Conservation (phyloP, 2,329 filamentous ascomycete species). For the Capronia coronata region DNA sequence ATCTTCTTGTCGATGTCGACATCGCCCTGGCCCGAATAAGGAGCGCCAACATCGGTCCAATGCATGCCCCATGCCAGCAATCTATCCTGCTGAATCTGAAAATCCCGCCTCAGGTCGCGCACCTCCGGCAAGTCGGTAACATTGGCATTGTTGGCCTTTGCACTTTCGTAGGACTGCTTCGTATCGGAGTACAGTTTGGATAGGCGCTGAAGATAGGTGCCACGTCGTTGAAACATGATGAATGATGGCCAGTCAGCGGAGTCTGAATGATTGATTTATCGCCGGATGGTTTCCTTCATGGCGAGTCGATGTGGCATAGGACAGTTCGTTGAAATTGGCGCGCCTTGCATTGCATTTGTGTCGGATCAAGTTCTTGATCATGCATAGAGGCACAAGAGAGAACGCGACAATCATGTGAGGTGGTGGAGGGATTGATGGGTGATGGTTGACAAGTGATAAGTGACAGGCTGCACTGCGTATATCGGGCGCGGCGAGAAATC, state of each 20-base stretch:
- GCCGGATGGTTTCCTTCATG: not conserved
- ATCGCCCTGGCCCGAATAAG: conserved; percentile 21
- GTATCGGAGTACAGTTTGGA: conserved; percentile 59
- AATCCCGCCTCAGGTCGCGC: conserved; percentile 52
- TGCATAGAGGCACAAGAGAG: not conserved
- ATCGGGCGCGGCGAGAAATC: conserved; percentile 12
- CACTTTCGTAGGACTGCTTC: conserved; percentile 55
- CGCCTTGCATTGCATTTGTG: not conserved
- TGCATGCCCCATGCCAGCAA: conserved; percentile 60
- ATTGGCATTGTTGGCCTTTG: conserved; percentile 41
- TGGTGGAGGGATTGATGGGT: conserved; percentile 3
- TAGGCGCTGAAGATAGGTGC: conserved; percentile 32
- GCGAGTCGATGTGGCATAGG: not conserved
- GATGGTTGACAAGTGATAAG: too few relatives aligned
- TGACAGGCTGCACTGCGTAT: conserved; percentile 20
- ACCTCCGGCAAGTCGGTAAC: conserved; percentile 46
- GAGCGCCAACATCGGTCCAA: conserved; percentile 52
- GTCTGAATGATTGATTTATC: too few relatives aligned
- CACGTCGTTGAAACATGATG: conserved; percentile 23
- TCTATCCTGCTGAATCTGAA: conserved; percentile 58
- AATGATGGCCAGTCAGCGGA: too few relatives aligned
- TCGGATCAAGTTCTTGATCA: not conserved
- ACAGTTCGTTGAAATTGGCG: too few relatives aligned
- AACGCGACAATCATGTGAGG: not conserved
- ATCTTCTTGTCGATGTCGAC: conserved; percentile 56